Evolutionary conservation across 1,284 basidiomycete genomes (phyloP).

Genomic region (Tilletia indica): DNA sequence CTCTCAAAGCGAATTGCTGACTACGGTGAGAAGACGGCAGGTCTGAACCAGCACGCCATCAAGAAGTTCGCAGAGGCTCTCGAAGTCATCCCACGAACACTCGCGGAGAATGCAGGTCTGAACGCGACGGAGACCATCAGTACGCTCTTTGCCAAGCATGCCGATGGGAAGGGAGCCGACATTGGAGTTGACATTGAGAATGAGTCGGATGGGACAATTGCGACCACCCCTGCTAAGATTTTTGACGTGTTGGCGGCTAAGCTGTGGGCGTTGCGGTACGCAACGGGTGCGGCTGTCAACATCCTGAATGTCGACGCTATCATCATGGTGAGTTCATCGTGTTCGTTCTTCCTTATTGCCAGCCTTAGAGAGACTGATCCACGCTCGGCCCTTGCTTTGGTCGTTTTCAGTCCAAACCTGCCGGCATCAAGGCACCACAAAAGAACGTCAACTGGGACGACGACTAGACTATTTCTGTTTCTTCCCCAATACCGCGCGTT

Average conservation of each 20-base stretch:
- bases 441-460: slow-evolving; percentile 56
- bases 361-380: neutral
- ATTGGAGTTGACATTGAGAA: slow-evolving; percentile 85
- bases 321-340: slow-evolving; percentile 67
- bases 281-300: slow-evolving; percentile 87
- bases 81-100: slow-evolving; percentile 86
- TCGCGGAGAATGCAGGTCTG: slow-evolving; percentile 94
- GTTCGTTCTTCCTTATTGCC: neutral
- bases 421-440: slow-evolving; percentile 54
- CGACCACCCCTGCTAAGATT: slow-evolving; percentile 37
- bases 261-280: slow-evolving; percentile 81
- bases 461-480: slow-evolving; percentile 32
- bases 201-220: slow-evolving; percentile 35
- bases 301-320: slow-evolving; percentile 95
- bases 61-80: slow-evolving; percentile 84
- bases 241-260: slow-evolving; percentile 80
- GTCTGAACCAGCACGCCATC: slow-evolving; percentile 90
- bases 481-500: slow-evolving; percentile 10
- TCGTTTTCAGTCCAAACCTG: slow-evolving; percentile 42
- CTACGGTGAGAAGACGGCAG: slow-evolving; percentile 84
- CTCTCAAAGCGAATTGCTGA: slow-evolving; percentile 77
- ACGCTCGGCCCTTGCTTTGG: neutral
- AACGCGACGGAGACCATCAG: slow-evolving; percentile 90
- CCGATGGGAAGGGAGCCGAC: slow-evolving; percentile 59
- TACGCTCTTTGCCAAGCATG: slow-evolving; percentile 82